Conservation (phyloP, 179 eudicot species). For the Silene coronaria region DNA sequence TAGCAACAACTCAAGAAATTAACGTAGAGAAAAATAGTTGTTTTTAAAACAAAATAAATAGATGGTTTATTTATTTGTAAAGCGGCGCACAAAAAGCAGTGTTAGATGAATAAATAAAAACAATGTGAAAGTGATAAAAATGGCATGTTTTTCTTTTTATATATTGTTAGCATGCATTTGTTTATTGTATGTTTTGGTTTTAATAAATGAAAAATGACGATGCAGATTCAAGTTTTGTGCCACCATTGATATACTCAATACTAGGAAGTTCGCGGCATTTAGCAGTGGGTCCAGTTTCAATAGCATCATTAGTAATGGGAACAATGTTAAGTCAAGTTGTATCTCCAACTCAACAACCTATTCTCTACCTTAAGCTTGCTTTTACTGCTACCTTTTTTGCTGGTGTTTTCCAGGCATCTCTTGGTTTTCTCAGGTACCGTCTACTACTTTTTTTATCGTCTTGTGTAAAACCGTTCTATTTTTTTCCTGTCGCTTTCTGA, state of each 20-base stretch:
- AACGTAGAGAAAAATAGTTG: too few species aligned
- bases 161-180: too few species aligned
- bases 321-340: constrained; percentile 76
- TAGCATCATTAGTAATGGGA: constrained; percentile 94
- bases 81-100: background rate
- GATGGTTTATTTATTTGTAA: too few species aligned
- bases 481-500: too few species aligned
- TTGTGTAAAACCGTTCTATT: background rate
- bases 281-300: constrained; percentile 94
- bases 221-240: constrained; percentile 96
- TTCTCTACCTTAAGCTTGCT: constrained; percentile 75
- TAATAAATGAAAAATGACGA: too few species aligned
- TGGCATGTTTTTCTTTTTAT: background rate
- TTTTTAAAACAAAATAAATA: too few species aligned
- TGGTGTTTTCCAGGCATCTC: constrained; percentile 81
- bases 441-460: too few species aligned
- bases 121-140: background rate
- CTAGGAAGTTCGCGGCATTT: constrained; percentile 89
- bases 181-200: background rate
- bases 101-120: background rate
- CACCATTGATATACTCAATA: constrained; percentile 80
- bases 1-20: too few species aligned
- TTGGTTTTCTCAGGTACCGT: constrained; percentile 94
- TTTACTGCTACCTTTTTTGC: constrained; percentile 89
- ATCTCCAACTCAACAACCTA: constrained; percentile 49